Conservation (phyloP, 352 stramenopile species). For the Phytophthora sansomeana region DNA sequence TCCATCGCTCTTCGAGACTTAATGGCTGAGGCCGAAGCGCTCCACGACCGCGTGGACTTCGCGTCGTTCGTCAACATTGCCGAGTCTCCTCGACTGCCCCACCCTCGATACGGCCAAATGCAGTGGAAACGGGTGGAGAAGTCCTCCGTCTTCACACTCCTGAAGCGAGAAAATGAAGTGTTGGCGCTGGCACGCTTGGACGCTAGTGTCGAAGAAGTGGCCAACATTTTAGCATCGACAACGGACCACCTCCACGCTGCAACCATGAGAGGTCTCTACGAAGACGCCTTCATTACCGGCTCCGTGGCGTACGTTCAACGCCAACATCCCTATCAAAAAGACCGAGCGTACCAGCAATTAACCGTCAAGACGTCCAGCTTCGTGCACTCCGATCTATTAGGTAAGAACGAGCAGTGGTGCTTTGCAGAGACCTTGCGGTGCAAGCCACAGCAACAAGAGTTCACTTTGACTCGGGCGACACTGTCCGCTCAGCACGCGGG, state of each 20-base stretch:
- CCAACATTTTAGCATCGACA: constrained; percentile 26
- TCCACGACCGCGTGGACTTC: constrained; percentile 33
- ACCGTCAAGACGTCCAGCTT: constrained; percentile 45
- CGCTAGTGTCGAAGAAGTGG: constrained; percentile 45
- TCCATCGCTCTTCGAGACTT: constrained; percentile 21
- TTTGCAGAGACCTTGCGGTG: constrained; percentile 41
- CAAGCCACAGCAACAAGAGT: constrained; percentile 20
- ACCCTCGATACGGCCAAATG: constrained; percentile 12
- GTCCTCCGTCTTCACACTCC: constrained; percentile 25
- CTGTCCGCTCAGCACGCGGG: constrained; percentile 13
- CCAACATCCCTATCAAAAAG: constrained; percentile 1
- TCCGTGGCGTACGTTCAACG: constrained; percentile 36
- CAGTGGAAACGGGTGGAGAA: constrained; percentile 36
- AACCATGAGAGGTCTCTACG: constrained; percentile 47
- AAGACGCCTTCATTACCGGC: constrained; percentile 41
- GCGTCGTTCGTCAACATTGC: constrained; percentile 22
- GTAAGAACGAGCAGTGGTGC: constrained; percentile 56
- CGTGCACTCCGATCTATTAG: constrained; percentile 41
- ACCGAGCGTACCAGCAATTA: constrained; percentile 22
- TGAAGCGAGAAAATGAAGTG: constrained; percentile 37
- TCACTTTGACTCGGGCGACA: constrained; percentile 35
- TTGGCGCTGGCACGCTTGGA: constrained; percentile 33
- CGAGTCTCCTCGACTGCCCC: constrained; percentile 17
- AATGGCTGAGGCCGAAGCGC: constrained; percentile 23
- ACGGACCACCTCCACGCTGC: constrained; percentile 28